These are phyloP conservation scores for Trichoderma koningiopsis DNA, from an alignment of 2,329 filamentous ascomycete genomes.

Conservation along the genomic window DNA sequence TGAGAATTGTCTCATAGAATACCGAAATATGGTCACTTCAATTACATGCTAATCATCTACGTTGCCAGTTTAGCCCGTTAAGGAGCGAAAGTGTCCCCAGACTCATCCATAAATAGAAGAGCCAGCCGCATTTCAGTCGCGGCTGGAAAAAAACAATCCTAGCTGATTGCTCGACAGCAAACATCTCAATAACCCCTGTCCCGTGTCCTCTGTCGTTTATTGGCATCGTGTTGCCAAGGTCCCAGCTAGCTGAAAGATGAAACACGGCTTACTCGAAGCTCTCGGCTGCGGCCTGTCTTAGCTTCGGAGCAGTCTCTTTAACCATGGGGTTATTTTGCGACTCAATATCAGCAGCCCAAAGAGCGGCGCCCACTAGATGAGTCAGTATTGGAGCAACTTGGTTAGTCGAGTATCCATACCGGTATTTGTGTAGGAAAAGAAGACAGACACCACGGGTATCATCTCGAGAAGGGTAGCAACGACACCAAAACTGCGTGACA, in stretches of 20 bases:
- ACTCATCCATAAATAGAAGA: conserved; percentile 11
- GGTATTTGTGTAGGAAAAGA: conserved; percentile 89
- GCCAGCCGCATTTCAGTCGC: not conserved
- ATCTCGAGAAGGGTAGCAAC: conserved; percentile 82
- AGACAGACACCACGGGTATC: conserved; percentile 77
- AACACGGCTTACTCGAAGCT: conserved; percentile 43
- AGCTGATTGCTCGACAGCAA: not conserved
- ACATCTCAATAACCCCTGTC: not conserved
- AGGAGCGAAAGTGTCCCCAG: not conserved
- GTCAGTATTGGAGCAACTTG: conserved; percentile 17
- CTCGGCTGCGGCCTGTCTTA: conserved; percentile 51
- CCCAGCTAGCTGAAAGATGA: not conserved
- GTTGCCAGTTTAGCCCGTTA: not conserved
- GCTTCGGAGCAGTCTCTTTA: conserved; percentile 51
- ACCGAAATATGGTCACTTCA: conserved; percentile 2
- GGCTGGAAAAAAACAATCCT: not conserved
- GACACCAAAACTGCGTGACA: conserved; percentile 64
- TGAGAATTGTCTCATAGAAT: conserved; percentile 24
- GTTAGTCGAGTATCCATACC: conserved; percentile 43
- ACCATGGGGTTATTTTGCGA: conserved; percentile 53
- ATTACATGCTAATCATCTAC: not conserved
- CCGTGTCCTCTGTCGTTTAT: not conserved
- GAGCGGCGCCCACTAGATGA: conserved; percentile 73
- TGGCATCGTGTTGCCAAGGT: not conserved
- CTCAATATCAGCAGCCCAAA: conserved; percentile 93